Percentiles rank a stretch among this genome's conserved stretches.
Evolutionary conservation across 495 filamentous ascomycete species (phyloP).

Genomic region (Neurospora sp.): DNA sequence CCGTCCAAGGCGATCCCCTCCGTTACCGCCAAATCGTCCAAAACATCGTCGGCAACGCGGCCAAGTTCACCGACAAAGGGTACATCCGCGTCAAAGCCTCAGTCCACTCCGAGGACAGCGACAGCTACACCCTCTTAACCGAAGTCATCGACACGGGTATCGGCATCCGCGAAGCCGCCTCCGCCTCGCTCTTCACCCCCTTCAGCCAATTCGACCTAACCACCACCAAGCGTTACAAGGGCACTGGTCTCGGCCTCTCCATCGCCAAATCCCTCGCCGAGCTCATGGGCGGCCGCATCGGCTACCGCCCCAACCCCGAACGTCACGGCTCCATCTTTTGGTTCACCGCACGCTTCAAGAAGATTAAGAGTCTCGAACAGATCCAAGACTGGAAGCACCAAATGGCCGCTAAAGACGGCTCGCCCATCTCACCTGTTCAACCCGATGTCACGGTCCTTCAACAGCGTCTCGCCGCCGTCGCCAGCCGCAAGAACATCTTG

Average conservation of each 20-base stretch:
- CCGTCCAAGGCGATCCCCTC: conserved; percentile 35
- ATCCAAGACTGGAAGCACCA: conserved; percentile 18
- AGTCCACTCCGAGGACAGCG: conserved; percentile 28
- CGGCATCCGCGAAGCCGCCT: conserved; percentile 53
- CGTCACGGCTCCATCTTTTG: conserved; percentile 49
- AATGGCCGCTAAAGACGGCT: not conserved
- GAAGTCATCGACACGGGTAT: conserved; percentile 71
- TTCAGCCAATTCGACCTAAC: conserved; percentile 72
- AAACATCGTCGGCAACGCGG: conserved; percentile 38
- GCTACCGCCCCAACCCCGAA: conserved; percentile 42
- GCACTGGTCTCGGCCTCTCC: conserved; percentile 68
- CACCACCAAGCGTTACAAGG: conserved; percentile 66
- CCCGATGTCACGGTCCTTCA: conserved; percentile 12
- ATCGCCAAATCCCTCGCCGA: conserved; percentile 66
- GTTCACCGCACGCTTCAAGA: conserved; percentile 44
- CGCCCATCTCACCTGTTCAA: conserved; percentile 1
- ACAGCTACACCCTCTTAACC: conserved; percentile 36
- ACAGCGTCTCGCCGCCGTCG: conserved; percentile 9
- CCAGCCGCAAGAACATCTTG: conserved; percentile 37
- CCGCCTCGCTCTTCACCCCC: conserved; percentile 63
- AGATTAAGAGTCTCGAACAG: conserved; percentile 26
- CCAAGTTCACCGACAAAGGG: conserved; percentile 40
- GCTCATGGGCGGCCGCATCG: conserved; percentile 61
- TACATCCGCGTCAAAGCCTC: conserved; percentile 25
- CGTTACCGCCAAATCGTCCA: conserved; percentile 39